phyloP scores from a whole-genome alignment of 176 grass and related monocot genomes.

The Aechmea fasciata region DNA sequence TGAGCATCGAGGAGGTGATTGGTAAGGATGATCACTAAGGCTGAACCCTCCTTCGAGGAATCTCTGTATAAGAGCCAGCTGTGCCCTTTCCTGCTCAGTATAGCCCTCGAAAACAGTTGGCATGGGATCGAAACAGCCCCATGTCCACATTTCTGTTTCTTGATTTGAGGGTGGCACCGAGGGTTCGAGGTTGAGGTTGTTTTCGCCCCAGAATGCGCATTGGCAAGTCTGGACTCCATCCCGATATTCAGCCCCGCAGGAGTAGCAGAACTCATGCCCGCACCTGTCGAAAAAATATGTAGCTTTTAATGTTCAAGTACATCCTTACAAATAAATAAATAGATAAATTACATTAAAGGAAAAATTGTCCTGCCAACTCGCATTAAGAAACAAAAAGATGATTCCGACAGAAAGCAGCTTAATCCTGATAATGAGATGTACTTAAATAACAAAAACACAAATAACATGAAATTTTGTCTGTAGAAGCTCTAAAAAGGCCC shows the following conservation, averaged over 20 bases:
- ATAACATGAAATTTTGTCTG: too few relatives aligned
- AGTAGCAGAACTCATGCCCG: conserved; percentile 96
- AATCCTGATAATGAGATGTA: too few relatives aligned
- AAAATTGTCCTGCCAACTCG: background rate
- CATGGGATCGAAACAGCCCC: conserved; percentile 85
- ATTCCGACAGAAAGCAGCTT: too few relatives aligned
- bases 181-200: conserved; percentile 23
- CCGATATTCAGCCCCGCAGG: conserved; percentile 65
- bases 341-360: background rate
- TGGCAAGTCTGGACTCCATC: conserved; percentile 74
- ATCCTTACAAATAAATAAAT: background rate
- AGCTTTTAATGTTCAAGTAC: background rate
- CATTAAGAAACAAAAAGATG: too few relatives aligned
- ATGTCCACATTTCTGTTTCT: conserved; percentile 69
- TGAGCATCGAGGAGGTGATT: conserved; percentile 52
- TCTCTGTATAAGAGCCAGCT: conserved; percentile 84
- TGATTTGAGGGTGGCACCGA: conserved; percentile 30
- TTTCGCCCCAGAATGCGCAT: conserved; percentile 64
- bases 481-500: too few relatives aligned
- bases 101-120: conserved; percentile 57
- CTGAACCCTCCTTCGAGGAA: conserved; percentile 76
- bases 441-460: too few relatives aligned
- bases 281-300: conserved; percentile 47
- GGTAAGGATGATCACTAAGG: conserved; percentile 63
- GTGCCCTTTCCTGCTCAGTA: conserved; percentile 90